These are phyloP conservation scores for Colletotrichum costaricense DNA, from an alignment of 2,329 filamentous ascomycete species.

Conservation along the genomic window DNA sequence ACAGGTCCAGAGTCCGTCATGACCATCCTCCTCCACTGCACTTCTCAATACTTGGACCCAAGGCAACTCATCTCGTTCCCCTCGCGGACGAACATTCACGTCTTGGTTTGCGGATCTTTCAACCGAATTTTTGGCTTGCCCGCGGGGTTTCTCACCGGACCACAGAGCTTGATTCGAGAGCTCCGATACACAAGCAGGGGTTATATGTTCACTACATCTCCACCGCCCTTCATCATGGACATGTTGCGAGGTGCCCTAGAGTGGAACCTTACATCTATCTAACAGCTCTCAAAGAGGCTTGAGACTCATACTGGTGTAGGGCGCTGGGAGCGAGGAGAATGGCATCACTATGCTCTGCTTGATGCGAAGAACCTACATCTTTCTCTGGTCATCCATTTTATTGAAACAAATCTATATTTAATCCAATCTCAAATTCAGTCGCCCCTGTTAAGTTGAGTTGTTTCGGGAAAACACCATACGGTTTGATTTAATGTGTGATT, in stretches of 20 bases:
- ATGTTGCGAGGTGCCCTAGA: slow-evolving; percentile 13
- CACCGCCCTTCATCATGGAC: slow-evolving; percentile 28
- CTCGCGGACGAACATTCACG: background rate
- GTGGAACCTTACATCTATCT: background rate
- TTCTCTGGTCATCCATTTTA: too few species aligned
- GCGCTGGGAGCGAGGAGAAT: too few species aligned
- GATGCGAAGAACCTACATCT: too few species aligned
- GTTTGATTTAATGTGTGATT: too few species aligned
- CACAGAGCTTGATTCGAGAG: slow-evolving; percentile 26
- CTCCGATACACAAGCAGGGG: slow-evolving; percentile 31
- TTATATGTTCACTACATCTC: slow-evolving; percentile 30
- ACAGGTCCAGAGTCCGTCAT: slow-evolving; percentile 13
- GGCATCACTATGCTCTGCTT: too few species aligned
- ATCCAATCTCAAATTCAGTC: too few species aligned
- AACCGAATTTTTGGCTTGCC: slow-evolving; percentile 19
- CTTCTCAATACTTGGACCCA: slow-evolving; percentile 6
- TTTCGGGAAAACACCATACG: too few species aligned
- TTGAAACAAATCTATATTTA: too few species aligned
- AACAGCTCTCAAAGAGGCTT: too few species aligned
- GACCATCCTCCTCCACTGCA: slow-evolving; percentile 29
- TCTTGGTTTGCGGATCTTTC: slow-evolving; percentile 26
- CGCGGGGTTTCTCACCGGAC: slow-evolving; percentile 24
- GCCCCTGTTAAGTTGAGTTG: too few species aligned
- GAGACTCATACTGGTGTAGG: too few species aligned
- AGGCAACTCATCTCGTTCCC: slow-evolving; percentile 1